phyloP scores from a whole-genome alignment of 768 basidiomycete species.

The Trametes villosa region DNA sequence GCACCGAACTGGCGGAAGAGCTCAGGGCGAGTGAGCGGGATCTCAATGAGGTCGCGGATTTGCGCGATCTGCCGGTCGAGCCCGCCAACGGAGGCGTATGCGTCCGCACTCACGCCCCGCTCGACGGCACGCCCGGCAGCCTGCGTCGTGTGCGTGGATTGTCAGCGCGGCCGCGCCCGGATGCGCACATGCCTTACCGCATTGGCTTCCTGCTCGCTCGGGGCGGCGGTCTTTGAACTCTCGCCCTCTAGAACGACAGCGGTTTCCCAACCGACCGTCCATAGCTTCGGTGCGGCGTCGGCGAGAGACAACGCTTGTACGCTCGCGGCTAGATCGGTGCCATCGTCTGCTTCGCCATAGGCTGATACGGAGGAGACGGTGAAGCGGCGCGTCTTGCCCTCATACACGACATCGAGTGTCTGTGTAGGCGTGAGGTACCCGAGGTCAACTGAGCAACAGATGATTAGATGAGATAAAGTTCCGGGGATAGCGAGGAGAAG shows the following conservation, averaged over 20 bases:
- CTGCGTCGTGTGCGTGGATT: slow-evolving; percentile 28
- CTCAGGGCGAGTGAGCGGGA: slow-evolving; percentile 82
- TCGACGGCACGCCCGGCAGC: slow-evolving; percentile 50
- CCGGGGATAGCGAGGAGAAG: slow-evolving; percentile 12
- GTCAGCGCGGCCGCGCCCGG: neutral
- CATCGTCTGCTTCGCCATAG: slow-evolving; percentile 9
- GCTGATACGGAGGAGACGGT: slow-evolving; percentile 51
- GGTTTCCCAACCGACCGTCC: slow-evolving; percentile 74
- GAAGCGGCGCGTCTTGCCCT: slow-evolving; percentile 63
- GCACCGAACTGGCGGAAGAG: slow-evolving; percentile 75
- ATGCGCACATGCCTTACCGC: slow-evolving; percentile 9
- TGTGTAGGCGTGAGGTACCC: slow-evolving; percentile 70
- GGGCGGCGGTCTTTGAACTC: slow-evolving; percentile 29
- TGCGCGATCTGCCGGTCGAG: slow-evolving; percentile 84
- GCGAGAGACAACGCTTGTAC: slow-evolving; percentile 51
- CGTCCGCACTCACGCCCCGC: slow-evolving; percentile 49
- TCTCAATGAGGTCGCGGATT: slow-evolving; percentile 84
- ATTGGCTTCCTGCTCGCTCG: slow-evolving; percentile 21
- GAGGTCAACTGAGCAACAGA: slow-evolving; percentile 58
- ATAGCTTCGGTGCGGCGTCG: slow-evolving; percentile 46
- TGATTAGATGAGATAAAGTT: neutral
- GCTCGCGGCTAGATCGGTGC: slow-evolving; percentile 15
- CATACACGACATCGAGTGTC: slow-evolving; percentile 63
- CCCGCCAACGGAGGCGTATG: slow-evolving; percentile 88
- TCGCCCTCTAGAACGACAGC: slow-evolving; percentile 46